Conservation (phyloP, 2,329 filamentous ascomycete genomes). For the Penicillium sp. region DNA sequence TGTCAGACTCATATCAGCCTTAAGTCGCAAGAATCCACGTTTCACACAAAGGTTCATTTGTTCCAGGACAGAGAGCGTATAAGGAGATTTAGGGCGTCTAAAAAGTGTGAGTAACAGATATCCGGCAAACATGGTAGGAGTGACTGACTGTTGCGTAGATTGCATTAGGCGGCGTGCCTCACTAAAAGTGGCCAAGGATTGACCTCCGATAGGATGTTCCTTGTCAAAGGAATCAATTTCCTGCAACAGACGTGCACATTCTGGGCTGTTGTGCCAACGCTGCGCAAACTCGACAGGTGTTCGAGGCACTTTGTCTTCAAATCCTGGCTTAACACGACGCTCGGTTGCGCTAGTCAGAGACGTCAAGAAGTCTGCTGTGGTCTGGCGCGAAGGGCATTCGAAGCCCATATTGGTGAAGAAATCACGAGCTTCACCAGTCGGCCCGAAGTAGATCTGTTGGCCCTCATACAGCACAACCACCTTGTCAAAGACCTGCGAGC, state of each 20-base stretch:
- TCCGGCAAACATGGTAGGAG: too few relatives aligned
- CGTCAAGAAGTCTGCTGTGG: constrained; percentile 68
- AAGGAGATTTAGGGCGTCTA: constrained; percentile 63
- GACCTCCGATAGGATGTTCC: constrained; percentile 38
- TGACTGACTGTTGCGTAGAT: not conserved
- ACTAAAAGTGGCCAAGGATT: constrained; percentile 32
- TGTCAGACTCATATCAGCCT: constrained; percentile 71
- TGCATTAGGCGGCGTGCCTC: constrained; percentile 32
- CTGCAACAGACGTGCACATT: constrained; percentile 38
- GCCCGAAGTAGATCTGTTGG: constrained; percentile 71
- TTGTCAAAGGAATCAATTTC: constrained; percentile 43
- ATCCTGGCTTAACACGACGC: constrained; percentile 56
- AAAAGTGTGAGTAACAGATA: not conserved
- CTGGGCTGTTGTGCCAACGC: constrained; percentile 53
- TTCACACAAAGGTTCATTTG: constrained; percentile 76
- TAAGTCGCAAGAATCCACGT: constrained; percentile 73
- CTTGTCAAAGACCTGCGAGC: constrained; percentile 61
- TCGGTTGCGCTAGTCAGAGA: constrained; percentile 65
- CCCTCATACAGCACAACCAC: constrained; percentile 69
- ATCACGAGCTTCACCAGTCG: constrained; percentile 55
- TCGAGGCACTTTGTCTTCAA: constrained; percentile 62
- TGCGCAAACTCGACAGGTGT: constrained; percentile 68
- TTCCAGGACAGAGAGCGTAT: constrained; percentile 72
- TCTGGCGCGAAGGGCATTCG: constrained; percentile 59
- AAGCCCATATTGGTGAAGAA: constrained; percentile 66